Evolutionary conservation across 331 rosid species (phyloP).

Genomic region (Pyrus hybrid): DNA sequence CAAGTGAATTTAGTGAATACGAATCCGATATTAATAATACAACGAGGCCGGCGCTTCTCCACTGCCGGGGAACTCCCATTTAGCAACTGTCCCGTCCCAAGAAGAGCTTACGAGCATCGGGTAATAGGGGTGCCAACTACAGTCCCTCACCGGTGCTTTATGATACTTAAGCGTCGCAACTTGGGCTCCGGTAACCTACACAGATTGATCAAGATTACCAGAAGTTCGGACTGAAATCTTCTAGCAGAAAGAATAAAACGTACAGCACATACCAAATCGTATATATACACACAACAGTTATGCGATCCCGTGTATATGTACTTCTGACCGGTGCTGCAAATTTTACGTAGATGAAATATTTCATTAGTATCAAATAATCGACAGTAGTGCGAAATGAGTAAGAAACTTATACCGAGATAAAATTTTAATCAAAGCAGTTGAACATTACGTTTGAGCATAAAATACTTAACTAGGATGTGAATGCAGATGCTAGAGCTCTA

Average conservation of each 20-base stretch:
- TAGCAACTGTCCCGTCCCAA: conserved; percentile 88
- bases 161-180: conserved; percentile 86
- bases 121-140: conserved; percentile 91
- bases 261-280: conserved; percentile 65
- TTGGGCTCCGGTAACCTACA: conserved; percentile 71
- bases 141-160: conserved; percentile 82
- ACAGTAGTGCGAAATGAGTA: not conserved
- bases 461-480: not conserved
- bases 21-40: no score
- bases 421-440: not conserved
- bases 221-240: not conserved
- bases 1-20: no score
- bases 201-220: not conserved
- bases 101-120: conserved; percentile 87
- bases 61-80: conserved; percentile 66
- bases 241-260: not conserved
- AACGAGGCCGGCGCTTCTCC: conserved; percentile 20
- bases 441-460: not conserved
- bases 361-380: not conserved
- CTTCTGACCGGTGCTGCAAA: conserved; percentile 94
- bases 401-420: not conserved
- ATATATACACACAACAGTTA: conserved; percentile 60
- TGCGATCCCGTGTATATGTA: conserved; percentile 92
- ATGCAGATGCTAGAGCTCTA: not conserved
- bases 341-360: not conserved